Conservation (phyloP, 768 basidiomycete species). For the Lyophyllum atratum region DNA sequence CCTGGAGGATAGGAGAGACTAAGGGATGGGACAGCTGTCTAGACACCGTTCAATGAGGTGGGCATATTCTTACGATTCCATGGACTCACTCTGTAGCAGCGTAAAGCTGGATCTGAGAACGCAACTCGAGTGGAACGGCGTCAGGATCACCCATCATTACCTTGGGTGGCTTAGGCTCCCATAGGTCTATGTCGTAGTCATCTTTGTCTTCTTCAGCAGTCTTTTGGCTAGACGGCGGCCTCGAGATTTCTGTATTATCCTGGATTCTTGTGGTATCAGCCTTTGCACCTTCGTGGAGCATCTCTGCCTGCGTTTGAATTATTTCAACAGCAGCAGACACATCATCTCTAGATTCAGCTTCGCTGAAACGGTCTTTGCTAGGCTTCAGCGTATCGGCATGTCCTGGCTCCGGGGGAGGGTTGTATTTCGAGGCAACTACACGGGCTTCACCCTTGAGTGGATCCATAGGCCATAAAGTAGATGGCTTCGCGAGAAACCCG, state of each 20-base stretch:
- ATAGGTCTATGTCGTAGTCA: conserved; percentile 33
- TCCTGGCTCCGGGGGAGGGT: conserved; percentile 49
- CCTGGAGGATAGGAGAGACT: conserved; percentile 72
- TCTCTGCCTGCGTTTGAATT: conserved; percentile 32
- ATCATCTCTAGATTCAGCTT: conserved; percentile 19
- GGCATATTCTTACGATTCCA: background rate
- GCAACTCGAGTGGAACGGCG: conserved; percentile 46
- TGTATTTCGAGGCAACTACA: conserved; percentile 35
- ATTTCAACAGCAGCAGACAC: conserved; percentile 12
- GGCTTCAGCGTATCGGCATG: conserved; percentile 50
- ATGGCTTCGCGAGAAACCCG: conserved; percentile 64
- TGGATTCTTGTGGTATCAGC: background rate
- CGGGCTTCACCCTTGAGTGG: conserved; percentile 33
- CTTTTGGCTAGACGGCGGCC: background rate
- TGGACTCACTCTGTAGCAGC: conserved; percentile 65
- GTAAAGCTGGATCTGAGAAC: conserved; percentile 76
- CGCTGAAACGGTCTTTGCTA: conserved; percentile 23
- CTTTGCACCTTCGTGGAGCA: conserved; percentile 22
- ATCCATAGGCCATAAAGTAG: conserved; percentile 58
- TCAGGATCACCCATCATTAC: conserved; percentile 52
- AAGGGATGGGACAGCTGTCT: conserved; percentile 68
- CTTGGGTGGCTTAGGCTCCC: conserved; percentile 59
- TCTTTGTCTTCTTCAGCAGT: conserved; percentile 4
- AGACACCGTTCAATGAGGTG: background rate
- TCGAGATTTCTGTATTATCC: background rate